phyloP scores from a whole-genome alignment of 1,139 yeast species.

The Taphrina populina region DNA sequence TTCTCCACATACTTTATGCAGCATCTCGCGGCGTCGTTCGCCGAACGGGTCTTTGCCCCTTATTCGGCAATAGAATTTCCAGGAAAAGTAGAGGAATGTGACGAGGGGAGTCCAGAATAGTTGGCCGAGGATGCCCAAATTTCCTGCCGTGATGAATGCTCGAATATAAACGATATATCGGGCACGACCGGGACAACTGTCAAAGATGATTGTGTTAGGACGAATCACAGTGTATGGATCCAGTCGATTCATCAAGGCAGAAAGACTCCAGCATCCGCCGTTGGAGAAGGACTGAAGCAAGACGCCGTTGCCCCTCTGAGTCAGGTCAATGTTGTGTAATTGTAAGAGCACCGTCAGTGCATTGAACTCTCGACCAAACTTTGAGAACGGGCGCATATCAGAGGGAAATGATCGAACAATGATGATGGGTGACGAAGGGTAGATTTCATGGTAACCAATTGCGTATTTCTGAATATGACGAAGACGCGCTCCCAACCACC shows the following conservation, averaged over 20 bases:
- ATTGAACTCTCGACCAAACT: conserved; percentile 24
- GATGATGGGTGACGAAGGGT: conserved; percentile 32
- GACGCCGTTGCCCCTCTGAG: conserved; percentile 24
- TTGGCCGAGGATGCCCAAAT: conserved; percentile 17
- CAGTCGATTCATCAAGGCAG: conserved; percentile 24
- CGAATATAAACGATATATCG: conserved; percentile 23
- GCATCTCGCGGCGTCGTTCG: conserved; percentile 29
- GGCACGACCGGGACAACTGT: conserved; percentile 30
- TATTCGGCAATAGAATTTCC: conserved; percentile 22
- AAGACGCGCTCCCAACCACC: conserved; percentile 30
- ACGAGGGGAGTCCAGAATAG: conserved; percentile 7
- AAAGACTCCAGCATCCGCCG: conserved; percentile 28
- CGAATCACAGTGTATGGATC: conserved; percentile 17
- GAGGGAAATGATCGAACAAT: conserved; percentile 24
- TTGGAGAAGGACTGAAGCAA: conserved; percentile 29
- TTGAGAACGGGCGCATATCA: conserved; percentile 28
- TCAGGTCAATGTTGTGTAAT: conserved; percentile 20
- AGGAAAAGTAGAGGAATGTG: conserved; percentile 24
- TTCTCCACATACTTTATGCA: conserved; percentile 22
- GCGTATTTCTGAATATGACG: conserved; percentile 30
- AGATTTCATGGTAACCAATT: conserved; percentile 23
- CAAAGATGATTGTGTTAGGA: conserved; percentile 26
- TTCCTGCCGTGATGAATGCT: conserved; percentile 26
- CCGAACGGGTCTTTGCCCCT: conserved; percentile 31
- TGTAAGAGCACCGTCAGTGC: conserved; percentile 18